These are phyloP conservation scores for Trypanosoma mega DNA, from an alignment of 208 protist genomes.

Conservation along the genomic window DNA sequence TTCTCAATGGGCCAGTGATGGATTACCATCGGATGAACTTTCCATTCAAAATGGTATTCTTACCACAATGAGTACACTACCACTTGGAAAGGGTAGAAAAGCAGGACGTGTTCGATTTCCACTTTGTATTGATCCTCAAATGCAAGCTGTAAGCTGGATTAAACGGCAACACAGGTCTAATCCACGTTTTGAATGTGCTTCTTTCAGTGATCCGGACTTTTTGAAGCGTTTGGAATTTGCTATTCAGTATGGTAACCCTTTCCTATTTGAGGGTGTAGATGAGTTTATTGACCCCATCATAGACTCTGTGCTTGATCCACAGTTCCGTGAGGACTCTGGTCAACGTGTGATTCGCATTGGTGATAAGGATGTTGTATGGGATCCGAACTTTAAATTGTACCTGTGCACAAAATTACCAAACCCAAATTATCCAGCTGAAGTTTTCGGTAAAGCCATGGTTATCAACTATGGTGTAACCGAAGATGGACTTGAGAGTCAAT, in stretches of 20 bases:
- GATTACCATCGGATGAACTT: conserved; percentile 97
- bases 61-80: conserved; percentile 87
- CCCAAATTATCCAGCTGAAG: conserved; percentile 97
- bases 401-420: conserved; percentile 98
- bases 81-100: conserved; percentile 74
- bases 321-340: conserved; percentile 87
- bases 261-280: conserved; percentile 98
- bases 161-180: conserved; percentile 95
- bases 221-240: conserved; percentile 97
- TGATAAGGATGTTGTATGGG: conserved; percentile 98
- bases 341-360: conserved; percentile 92
- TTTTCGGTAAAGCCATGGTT: conserved; percentile 97
- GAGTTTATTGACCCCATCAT: conserved; percentile 99
- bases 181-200: conserved; percentile 91
- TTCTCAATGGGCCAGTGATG: conserved; percentile 96
- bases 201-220: conserved; percentile 97
- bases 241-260: conserved; percentile 97
- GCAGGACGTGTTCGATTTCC: conserved; percentile 93
- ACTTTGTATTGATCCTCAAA: conserved; percentile 99
- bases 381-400: conserved; percentile 97
- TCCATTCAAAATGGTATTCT: conserved; percentile 99
- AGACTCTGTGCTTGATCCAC: conserved; percentile 97
- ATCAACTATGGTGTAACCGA: conserved; percentile 99
- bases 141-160: conserved; percentile 99
- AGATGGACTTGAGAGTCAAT: conserved; percentile 97